These are phyloP conservation scores for Wickerhamiella bombiphila DNA, from an alignment of 805 yeast genomes.

Conservation along the genomic window DNA sequence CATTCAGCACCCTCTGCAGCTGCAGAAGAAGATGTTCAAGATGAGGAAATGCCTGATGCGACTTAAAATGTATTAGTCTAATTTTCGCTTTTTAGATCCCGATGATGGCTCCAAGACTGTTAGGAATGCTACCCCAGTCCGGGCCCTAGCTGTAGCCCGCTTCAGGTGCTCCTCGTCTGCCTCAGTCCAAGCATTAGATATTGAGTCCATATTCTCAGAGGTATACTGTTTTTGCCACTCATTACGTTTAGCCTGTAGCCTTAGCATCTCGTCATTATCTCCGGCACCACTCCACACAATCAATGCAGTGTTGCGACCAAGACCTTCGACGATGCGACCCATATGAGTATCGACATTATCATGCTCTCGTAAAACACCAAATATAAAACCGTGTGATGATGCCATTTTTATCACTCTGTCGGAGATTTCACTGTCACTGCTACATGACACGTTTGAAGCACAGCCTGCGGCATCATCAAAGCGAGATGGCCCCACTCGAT, in stretches of 20 bases:
- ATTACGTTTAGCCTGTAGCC: conserved; percentile 32
- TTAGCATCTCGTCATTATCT: conserved; percentile 32
- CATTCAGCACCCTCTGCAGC: neutral
- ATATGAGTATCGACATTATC: conserved; percentile 33
- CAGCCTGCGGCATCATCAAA: conserved; percentile 28
- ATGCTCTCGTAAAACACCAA: conserved; percentile 45
- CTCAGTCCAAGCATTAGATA: conserved; percentile 38
- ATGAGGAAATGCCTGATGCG: conserved; percentile 11
- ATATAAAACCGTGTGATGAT: conserved; percentile 32
- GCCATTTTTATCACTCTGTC: conserved; percentile 28
- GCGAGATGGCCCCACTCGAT: conserved; percentile 24
- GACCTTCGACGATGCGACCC: too few relatives aligned
- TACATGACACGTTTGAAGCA: too few relatives aligned
- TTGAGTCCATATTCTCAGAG: conserved; percentile 29
- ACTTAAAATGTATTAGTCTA: neutral
- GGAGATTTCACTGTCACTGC: conserved; percentile 54
- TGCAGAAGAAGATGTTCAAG: conserved; percentile 2
- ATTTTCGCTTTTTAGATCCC: too few relatives aligned
- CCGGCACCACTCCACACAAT: conserved; percentile 52
- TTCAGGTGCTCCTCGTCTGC: conserved; percentile 35
- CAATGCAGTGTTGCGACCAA: conserved; percentile 44
- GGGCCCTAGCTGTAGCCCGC: conserved; percentile 35
- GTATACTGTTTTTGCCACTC: conserved; percentile 32
- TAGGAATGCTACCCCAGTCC: conserved; percentile 46
- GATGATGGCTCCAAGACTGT: too few relatives aligned